Evolutionary conservation across 2,329 filamentous ascomycete species (phyloP), one percentile per base, ranked within the genome.

Genomic region (Calonectria pseudoreteaudii): DNA sequence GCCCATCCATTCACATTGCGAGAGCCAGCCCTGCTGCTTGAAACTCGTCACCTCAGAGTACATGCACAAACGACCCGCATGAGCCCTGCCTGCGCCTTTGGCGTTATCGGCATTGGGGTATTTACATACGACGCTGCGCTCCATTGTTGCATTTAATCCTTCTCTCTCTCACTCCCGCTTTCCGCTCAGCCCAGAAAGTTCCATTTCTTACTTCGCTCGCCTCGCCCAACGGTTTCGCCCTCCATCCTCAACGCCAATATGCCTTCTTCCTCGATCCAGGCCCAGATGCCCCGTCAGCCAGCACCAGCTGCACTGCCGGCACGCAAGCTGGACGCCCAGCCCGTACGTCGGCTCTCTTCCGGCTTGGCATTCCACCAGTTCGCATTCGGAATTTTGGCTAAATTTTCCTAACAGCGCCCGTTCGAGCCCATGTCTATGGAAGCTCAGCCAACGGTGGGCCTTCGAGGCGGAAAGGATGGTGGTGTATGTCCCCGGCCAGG

Each of bases 391-490:
- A 41, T 26, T 16, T n/a, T 23, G 28, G 18, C 70, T 72, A 44
- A 74, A 72, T 50, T 18, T 26, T 18, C 52, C 18, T 44, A 20
- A 56, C 31, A 85, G 84, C 82, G 83, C 28, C 80, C 81, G 16
- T 73, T 81, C 47, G 78, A 85, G 60, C 83, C 84, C 44, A 85
- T 85, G 84, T 77, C 77, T 41, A 79, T 80, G 70, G 81, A 83
- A 18, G 56, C 72, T n/a, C 67, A 75, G 56, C 75, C 77, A 20
- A 68, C 80, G 3, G 76, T 80, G 72, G 74, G 68, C 60, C 79
- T 85, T 56, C 83, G 84, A 65, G 84, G 84, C 64, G 84, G 84
- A 36, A 78, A 78, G 26, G 84, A 84, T 26, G 83, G 81, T 73
- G 83, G 81, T 80, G 84, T 86, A 80, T 79, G 82, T 75, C 1